These are phyloP conservation scores for Kodamaea suecica DNA, from an alignment of 1,139 yeast species.

Conservation along the genomic window DNA sequence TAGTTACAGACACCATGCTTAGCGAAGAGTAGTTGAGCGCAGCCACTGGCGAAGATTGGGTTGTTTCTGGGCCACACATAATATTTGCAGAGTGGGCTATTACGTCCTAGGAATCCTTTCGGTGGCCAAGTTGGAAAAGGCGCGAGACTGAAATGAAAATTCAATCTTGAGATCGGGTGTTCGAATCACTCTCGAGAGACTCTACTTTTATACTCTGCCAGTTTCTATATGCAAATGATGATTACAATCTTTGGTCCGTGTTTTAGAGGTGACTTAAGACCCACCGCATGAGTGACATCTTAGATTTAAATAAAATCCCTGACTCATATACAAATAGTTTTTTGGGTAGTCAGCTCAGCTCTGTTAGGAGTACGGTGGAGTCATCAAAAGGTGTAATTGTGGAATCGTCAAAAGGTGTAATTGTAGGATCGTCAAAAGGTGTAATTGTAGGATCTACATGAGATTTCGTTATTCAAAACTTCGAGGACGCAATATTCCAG, in stretches of 20 bases:
- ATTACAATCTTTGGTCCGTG: slow-evolving; percentile 5
- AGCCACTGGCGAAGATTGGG: no score
- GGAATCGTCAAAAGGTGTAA: no score
- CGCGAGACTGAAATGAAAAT: slow-evolving; percentile 81
- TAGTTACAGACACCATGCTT: no score
- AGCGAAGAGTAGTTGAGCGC: no score
- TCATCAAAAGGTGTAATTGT: no score
- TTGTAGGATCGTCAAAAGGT: no score
- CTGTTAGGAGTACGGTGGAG: background rate
- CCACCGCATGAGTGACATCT: slow-evolving; percentile 5
- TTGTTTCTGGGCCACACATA: no score
- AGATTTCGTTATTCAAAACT: no score
- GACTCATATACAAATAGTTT: slow-evolving; percentile 1
- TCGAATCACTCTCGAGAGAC: slow-evolving; percentile 86
- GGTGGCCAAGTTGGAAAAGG: slow-evolving; percentile 82
- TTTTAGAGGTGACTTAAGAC: slow-evolving; percentile 5
- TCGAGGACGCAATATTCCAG: no score
- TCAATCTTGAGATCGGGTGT: slow-evolving; percentile 82
- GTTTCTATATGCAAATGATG: slow-evolving; percentile 2
- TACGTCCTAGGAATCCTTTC: slow-evolving; percentile 35
- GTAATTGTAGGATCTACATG: no score
- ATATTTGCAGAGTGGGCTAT: background rate
- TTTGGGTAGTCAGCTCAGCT: background rate
- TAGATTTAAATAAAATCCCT: slow-evolving; percentile 5
- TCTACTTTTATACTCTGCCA: background rate